These are phyloP conservation scores for Penicillium robsamsonii DNA, from an alignment of 495 filamentous ascomycete species.

Conservation along the genomic window DNA sequence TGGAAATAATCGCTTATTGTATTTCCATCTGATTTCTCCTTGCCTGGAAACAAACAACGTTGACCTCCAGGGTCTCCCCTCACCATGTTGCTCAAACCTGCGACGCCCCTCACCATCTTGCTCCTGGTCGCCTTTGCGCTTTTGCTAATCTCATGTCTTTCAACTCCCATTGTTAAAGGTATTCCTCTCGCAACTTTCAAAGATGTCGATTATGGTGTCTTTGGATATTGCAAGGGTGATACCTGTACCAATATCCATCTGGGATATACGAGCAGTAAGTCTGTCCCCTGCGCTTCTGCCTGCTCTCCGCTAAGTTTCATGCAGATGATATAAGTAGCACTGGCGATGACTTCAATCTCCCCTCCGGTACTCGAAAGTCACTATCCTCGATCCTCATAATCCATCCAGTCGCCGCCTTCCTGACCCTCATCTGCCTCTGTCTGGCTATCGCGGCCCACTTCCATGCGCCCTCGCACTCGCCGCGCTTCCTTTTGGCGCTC, in stretches of 20 bases:
- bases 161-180: constrained; percentile 83
- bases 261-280: constrained; percentile 84
- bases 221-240: constrained; percentile 73
- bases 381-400: constrained; percentile 91
- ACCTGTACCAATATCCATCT: constrained; percentile 71
- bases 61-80: constrained; percentile 18
- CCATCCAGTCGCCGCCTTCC: constrained; percentile 83
- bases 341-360: constrained; percentile 67
- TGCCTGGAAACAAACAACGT: constrained; percentile 1
- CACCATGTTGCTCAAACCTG: constrained; percentile 73
- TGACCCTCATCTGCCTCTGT: constrained; percentile 80
- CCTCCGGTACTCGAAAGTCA: constrained; percentile 68
- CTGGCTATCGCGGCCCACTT: constrained; percentile 82
- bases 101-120: constrained; percentile 85
- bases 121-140: constrained; percentile 83
- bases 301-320: constrained; percentile 16
- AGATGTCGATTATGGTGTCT: constrained; percentile 83
- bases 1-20: neutral
- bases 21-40: neutral
- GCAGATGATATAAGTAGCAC: constrained; percentile 43
- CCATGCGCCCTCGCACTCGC: constrained; percentile 87
- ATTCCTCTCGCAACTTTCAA: constrained; percentile 79
- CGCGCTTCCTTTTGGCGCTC: constrained; percentile 77
- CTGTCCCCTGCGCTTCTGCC: constrained; percentile 17
- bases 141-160: constrained; percentile 81